These are phyloP conservation scores for Pleomassaria siparia DNA, from an alignment of 2,329 filamentous ascomycete species.

Conservation along the genomic window DNA sequence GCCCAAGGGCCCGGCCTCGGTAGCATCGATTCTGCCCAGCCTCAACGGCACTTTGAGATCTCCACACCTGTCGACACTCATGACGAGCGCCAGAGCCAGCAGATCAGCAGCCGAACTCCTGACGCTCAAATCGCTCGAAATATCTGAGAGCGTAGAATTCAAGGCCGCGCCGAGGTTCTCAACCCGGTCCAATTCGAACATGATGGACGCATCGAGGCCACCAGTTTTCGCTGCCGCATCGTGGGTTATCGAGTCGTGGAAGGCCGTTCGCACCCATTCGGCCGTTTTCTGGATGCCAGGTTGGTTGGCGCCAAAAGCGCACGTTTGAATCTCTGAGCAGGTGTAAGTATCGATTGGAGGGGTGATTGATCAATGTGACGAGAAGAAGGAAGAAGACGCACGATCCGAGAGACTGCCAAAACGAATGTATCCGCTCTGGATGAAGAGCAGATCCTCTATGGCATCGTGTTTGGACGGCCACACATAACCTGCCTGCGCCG, in stretches of 20 bases:
- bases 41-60: not conserved
- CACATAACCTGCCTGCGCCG: not conserved
- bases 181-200: not conserved
- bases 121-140: not conserved
- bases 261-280: constrained; percentile 3
- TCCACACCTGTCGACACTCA: not conserved
- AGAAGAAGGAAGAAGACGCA: not conserved
- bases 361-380: not conserved
- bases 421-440: not conserved
- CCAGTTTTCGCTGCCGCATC: constrained; percentile 1
- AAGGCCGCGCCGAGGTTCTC: constrained; percentile 2
- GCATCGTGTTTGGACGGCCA: not conserved
- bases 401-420: not conserved
- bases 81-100: not conserved
- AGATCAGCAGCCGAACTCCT: not conserved
- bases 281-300: constrained; percentile 3
- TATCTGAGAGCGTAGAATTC: not conserved
- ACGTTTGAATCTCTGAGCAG: not conserved
- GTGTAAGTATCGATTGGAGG: not conserved
- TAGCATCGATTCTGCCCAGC: constrained; percentile 2
- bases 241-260: constrained; percentile 1
- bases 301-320: not conserved
- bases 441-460: not conserved
- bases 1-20: not conserved
- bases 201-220: constrained; percentile 4